These are phyloP conservation scores for Magnolia sinica DNA, from an alignment of 164 flowering plant species.

Conservation along the genomic window DNA sequence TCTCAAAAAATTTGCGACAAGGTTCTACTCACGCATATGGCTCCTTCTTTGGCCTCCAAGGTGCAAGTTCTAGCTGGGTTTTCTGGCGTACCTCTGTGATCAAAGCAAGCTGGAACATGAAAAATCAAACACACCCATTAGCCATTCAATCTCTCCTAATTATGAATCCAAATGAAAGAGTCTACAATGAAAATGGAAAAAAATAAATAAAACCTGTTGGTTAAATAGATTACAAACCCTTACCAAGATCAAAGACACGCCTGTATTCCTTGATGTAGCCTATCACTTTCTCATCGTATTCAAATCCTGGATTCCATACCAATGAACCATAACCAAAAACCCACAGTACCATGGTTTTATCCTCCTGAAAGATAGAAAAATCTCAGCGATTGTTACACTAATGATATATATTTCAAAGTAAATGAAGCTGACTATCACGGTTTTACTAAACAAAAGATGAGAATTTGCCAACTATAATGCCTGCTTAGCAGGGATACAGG, in stretches of 20 bases:
- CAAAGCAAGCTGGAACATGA: constrained; percentile 81
- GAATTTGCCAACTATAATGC: background rate
- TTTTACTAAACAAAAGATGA: background rate
- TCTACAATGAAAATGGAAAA: background rate
- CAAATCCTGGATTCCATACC: constrained; percentile 95
- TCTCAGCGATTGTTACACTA: background rate
- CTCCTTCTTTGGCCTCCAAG: constrained; percentile 68
- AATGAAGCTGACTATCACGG: background rate
- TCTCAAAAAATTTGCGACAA: background rate
- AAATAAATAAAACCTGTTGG: background rate
- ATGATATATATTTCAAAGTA: background rate
- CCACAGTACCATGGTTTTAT: constrained; percentile 81
- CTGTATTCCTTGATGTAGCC: constrained; percentile 83
- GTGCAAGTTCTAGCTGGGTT: constrained; percentile 96
- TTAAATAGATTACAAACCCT: constrained; percentile 8
- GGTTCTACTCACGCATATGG: constrained; percentile 72
- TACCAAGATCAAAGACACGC: constrained; percentile 93
- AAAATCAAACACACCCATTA: background rate
- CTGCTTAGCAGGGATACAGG: background rate
- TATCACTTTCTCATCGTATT: constrained; percentile 76
- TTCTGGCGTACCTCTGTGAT: constrained; percentile 96
- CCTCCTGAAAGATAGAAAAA: constrained; percentile 24
- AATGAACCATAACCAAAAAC: constrained; percentile 94
- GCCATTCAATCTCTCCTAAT: background rate
- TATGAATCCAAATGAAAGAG: background rate